Percentiles rank a stretch among this genome's conserved stretches.
phyloP scores from a whole-genome alignment of 1,139 yeast species.

The Suhomyces bolitotheri region DNA sequence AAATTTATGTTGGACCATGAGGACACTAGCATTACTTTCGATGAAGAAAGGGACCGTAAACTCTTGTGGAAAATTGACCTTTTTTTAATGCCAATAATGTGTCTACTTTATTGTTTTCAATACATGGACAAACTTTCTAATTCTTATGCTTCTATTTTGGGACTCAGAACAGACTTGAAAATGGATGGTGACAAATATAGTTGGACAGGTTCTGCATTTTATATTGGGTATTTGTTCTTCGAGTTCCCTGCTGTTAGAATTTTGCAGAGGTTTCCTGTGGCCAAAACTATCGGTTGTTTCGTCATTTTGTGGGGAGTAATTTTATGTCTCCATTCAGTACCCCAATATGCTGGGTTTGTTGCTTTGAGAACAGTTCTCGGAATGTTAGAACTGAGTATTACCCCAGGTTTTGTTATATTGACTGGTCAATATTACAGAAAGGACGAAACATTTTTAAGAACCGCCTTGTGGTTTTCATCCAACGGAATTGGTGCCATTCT shows the following conservation, averaged over 20 bases:
- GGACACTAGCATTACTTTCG: not conserved
- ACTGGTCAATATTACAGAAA: conserved; percentile 57
- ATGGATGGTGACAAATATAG: conserved; percentile 55
- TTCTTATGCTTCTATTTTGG: conserved; percentile 62
- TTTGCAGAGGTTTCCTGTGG: conserved; percentile 46
- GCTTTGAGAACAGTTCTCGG: conserved; percentile 53
- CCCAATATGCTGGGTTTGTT: conserved; percentile 40
- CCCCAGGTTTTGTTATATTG: conserved; percentile 54
- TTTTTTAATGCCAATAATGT: conserved; percentile 53
- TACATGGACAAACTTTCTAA: conserved; percentile 65
- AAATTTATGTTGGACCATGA: conserved; percentile 22
- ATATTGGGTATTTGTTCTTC: conserved; percentile 51
- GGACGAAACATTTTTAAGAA: conserved; percentile 51
- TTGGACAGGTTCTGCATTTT: conserved; percentile 60
- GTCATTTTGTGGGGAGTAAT: conserved; percentile 52
- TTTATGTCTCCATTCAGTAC: conserved; percentile 42
- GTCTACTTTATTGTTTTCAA: conserved; percentile 56
- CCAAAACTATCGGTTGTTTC: conserved; percentile 35
- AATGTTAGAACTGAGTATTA: conserved; percentile 52
- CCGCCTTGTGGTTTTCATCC: conserved; percentile 50
- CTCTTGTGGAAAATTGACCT: conserved; percentile 53
- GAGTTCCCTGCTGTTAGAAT: conserved; percentile 47
- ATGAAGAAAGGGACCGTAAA: conserved; percentile 15
- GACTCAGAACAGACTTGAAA: conserved; percentile 47
- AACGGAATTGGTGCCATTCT: conserved; percentile 54